phyloP scores from a whole-genome alignment of 108 stramenopile genomes.

The Skeletonema grethae region DNA sequence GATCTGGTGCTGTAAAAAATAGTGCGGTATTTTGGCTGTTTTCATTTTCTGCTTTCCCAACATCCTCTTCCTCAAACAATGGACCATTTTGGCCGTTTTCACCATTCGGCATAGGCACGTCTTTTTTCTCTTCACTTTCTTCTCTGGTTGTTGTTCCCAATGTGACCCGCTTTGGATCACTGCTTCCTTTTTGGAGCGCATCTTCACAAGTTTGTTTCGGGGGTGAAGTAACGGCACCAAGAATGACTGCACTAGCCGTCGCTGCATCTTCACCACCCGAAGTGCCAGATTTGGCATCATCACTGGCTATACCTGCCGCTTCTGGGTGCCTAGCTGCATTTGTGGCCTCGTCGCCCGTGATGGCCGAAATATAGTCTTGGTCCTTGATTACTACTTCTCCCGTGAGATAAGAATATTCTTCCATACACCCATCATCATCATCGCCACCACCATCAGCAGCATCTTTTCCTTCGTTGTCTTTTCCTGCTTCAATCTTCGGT shows the following conservation, averaged over 20 bases:
- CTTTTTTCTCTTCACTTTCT: not conserved
- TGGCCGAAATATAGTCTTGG: conserved; percentile 33
- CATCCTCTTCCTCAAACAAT: not conserved
- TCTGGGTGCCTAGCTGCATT: conserved; percentile 3
- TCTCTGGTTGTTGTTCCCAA: not conserved
- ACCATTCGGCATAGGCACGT: not conserved
- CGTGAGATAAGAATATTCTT: conserved; percentile 39
- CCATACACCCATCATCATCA: conserved; percentile 41
- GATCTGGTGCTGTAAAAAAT: not conserved
- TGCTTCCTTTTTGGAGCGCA: not conserved
- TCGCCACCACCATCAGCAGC: conserved; percentile 1
- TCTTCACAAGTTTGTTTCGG: conserved; percentile 5
- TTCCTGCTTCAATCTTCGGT: not conserved
- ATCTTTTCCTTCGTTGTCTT: not conserved
- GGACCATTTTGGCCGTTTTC: not conserved
- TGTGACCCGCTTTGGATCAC: conserved; percentile 2
- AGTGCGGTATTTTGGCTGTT: not conserved
- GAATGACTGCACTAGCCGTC: conserved; percentile 16
- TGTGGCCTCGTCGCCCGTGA: conserved; percentile 38
- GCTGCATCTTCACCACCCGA: conserved; percentile 19
- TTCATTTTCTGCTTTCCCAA: not conserved
- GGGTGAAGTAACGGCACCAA: conserved; percentile 13
- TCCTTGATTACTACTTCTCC: conserved; percentile 37
- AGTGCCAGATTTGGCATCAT: conserved; percentile 2
- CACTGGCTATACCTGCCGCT: not conserved